Evolutionary conservation across 768 basidiomycete species (phyloP).

Genomic region (Suillus variegatus): DNA sequence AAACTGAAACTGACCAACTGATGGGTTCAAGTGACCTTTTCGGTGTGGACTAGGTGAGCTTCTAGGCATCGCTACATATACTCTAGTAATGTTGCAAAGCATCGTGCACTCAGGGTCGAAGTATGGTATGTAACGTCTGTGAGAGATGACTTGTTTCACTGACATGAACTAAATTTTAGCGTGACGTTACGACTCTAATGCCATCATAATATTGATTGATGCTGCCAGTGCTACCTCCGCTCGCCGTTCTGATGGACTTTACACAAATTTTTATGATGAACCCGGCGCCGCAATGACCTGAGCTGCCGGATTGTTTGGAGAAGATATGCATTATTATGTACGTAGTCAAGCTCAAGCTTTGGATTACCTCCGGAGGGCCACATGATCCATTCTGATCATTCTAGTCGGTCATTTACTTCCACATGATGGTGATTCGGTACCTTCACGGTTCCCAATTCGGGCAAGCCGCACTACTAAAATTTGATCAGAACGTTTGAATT

Average conservation of each 20-base stretch:
- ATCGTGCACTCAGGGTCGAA: too few relatives aligned
- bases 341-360: background rate
- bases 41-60: too few relatives aligned
- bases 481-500: background rate
- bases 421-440: background rate
- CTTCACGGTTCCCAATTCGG: background rate
- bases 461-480: background rate
- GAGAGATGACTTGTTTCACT: background rate
- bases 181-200: background rate
- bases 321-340: background rate
- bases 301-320: background rate
- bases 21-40: too few relatives aligned
- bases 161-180: background rate
- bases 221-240: background rate
- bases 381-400: slow-evolving; percentile 12
- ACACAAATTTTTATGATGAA: background rate
- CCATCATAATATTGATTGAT: background rate
- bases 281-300: background rate
- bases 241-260: background rate
- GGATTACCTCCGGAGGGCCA: background rate
- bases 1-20: too few relatives aligned
- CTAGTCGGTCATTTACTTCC: background rate
- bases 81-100: too few relatives aligned
- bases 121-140: background rate
- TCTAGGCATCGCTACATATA: too few relatives aligned